Evolutionary conservation across 164 flowering plant genomes (phyloP).

Genomic region (Cinnamomum chago): DNA sequence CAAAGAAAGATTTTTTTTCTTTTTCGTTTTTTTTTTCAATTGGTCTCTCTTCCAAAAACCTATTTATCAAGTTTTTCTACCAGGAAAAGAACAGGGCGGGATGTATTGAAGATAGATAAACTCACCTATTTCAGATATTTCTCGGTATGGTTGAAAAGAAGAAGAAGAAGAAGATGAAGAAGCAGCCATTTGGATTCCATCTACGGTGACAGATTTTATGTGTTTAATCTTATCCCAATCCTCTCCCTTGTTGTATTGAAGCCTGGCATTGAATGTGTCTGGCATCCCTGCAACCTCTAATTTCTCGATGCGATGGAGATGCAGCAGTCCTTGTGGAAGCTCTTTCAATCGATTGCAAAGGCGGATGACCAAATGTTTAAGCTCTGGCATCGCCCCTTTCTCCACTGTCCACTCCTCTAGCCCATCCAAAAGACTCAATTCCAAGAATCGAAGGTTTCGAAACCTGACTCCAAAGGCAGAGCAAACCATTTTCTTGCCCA

Average conservation of each 20-base stretch:
- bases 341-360: constrained; percentile 18
- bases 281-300: not conserved
- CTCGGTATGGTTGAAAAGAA: not conserved
- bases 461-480: not conserved
- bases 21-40: too few species aligned
- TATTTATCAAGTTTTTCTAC: too few species aligned
- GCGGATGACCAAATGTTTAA: not conserved
- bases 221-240: not conserved
- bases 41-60: too few species aligned
- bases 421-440: not conserved
- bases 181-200: not conserved
- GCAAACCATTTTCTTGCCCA: constrained; percentile 13
- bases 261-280: not conserved
- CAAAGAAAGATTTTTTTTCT: too few species aligned
- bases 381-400: not conserved
- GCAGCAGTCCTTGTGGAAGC: constrained; percentile 30
- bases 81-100: too few species aligned
- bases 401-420: constrained; percentile 10
- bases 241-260: not conserved
- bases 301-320: constrained; percentile 7
- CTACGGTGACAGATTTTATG: not conserved
- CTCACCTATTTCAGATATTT: not conserved
- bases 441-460: not conserved
- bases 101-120: not conserved
- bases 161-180: not conserved